phyloP scores from a whole-genome alignment of 108 stramenopile genomes.

The Nitzschia sp. region DNA sequence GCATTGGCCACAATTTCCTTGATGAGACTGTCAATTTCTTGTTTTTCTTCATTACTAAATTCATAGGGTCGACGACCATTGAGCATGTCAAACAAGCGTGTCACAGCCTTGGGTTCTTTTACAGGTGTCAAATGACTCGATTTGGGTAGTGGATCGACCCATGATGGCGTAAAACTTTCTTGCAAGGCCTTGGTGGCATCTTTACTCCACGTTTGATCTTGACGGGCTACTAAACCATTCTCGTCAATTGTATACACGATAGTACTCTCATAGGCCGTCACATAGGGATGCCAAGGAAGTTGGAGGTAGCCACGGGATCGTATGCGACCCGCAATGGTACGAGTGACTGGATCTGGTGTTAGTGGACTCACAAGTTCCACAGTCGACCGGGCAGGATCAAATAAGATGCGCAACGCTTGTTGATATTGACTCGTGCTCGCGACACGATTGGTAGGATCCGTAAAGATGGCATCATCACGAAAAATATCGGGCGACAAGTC shows the following conservation, averaged over 20 bases:
- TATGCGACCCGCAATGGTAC: slow-evolving; percentile 41
- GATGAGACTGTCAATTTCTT: slow-evolving; percentile 34
- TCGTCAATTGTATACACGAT: slow-evolving; percentile 47
- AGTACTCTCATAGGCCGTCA: slow-evolving; percentile 52
- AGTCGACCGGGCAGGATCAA: slow-evolving; percentile 50
- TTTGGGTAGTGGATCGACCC: slow-evolving; percentile 21
- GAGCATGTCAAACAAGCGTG: slow-evolving; percentile 28
- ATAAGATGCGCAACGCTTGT: slow-evolving; percentile 49
- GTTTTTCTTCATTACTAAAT: slow-evolving; percentile 32
- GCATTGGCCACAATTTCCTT: slow-evolving; percentile 20
- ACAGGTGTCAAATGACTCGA: neutral
- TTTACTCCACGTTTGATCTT: slow-evolving; percentile 58
- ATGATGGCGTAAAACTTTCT: slow-evolving; percentile 57
- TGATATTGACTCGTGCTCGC: slow-evolving; percentile 49
- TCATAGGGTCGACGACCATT: slow-evolving; percentile 49
- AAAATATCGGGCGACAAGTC: slow-evolving; percentile 53
- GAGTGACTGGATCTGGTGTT: slow-evolving; percentile 10
- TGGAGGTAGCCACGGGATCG: slow-evolving; percentile 51
- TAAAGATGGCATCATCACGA: slow-evolving; percentile 58
- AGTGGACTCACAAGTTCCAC: slow-evolving; percentile 36
- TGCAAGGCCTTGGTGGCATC: slow-evolving; percentile 40
- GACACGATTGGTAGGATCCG: slow-evolving; percentile 61
- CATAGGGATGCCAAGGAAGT: slow-evolving; percentile 50
- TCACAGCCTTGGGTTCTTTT: slow-evolving; percentile 32
- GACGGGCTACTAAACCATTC: slow-evolving; percentile 39